These are phyloP conservation scores for Eucalyptus brandiana DNA, from an alignment of 345 rosid species.

Conservation along the genomic window DNA sequence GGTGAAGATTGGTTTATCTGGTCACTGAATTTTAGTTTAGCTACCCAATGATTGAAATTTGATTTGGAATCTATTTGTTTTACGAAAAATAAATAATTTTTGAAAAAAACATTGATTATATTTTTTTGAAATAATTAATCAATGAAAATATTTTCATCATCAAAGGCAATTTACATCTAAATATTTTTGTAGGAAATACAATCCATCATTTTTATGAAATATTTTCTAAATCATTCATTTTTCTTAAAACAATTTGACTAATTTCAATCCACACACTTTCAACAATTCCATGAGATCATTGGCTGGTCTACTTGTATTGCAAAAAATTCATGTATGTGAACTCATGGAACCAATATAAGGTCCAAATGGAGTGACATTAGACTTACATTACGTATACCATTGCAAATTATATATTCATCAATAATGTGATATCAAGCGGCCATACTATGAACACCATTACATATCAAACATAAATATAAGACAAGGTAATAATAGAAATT, in stretches of 20 bases:
- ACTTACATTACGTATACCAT: too few species aligned
- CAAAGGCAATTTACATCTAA: not conserved
- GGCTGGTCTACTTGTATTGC: not conserved
- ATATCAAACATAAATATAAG: too few species aligned
- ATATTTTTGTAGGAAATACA: not conserved
- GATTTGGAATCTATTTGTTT: not conserved
- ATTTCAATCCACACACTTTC: not conserved
- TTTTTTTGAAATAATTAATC: too few species aligned
- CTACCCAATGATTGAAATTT: not conserved
- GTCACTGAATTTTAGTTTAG: not conserved
- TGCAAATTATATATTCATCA: too few species aligned
- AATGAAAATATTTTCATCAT: not conserved
- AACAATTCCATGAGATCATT: not conserved
- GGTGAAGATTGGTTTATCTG: not conserved
- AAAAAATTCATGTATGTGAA: not conserved
- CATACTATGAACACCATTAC: too few species aligned
- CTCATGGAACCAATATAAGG: not conserved
- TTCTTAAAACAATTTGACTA: too few species aligned
- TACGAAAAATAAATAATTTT: too few species aligned
- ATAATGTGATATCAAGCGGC: too few species aligned
- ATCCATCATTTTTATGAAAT: too few species aligned
- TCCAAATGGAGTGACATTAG: not conserved
- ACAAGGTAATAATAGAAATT: too few species aligned
- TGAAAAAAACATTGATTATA: too few species aligned
- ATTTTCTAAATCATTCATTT: too few species aligned